Evolutionary conservation across 2,329 filamentous ascomycete species (phyloP).

Genomic region (Botryotinia globosa): DNA sequence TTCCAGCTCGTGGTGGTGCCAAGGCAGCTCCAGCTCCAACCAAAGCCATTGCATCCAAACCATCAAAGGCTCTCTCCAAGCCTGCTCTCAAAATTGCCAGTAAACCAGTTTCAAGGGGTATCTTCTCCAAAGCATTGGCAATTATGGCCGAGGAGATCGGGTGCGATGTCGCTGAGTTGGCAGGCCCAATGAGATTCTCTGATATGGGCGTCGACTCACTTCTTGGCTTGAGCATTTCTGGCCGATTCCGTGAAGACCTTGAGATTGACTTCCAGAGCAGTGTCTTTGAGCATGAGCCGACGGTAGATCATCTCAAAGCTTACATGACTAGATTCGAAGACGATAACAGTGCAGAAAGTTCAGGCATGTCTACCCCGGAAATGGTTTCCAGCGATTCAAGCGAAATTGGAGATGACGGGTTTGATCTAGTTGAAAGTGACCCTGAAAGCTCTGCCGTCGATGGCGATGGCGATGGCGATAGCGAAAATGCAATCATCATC

Average conservation of each 20-base stretch:
- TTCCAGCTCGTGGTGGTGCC: neutral
- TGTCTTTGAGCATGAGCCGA: constrained; percentile 42
- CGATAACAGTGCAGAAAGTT: neutral
- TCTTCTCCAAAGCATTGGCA: constrained; percentile 45
- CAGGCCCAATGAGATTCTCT: constrained; percentile 52
- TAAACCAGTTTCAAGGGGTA: constrained; percentile 32
- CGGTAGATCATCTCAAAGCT: constrained; percentile 22
- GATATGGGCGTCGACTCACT: constrained; percentile 61
- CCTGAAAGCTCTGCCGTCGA: neutral
- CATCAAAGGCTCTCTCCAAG: neutral
- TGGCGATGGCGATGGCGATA: neutral
- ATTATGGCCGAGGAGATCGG: constrained; percentile 57
- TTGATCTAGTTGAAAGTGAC: constrained; percentile 11
- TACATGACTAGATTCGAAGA: constrained; percentile 20
- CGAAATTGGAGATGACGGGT: constrained; percentile 3
- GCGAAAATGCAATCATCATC: constrained; percentile 14
- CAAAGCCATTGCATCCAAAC: neutral
- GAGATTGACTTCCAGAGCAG: constrained; percentile 50
- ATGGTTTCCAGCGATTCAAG: constrained; percentile 9
- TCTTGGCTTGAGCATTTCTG: constrained; percentile 54
- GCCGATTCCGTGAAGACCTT: constrained; percentile 55
- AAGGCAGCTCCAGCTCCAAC: constrained; percentile 1
- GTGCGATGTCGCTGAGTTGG: constrained; percentile 52
- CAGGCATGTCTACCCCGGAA: constrained; percentile 15
- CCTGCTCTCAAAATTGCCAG: constrained; percentile 21